Evolutionary conservation across 1,284 basidiomycete genomes (phyloP).

Genomic region (Golubevia sp.): DNA sequence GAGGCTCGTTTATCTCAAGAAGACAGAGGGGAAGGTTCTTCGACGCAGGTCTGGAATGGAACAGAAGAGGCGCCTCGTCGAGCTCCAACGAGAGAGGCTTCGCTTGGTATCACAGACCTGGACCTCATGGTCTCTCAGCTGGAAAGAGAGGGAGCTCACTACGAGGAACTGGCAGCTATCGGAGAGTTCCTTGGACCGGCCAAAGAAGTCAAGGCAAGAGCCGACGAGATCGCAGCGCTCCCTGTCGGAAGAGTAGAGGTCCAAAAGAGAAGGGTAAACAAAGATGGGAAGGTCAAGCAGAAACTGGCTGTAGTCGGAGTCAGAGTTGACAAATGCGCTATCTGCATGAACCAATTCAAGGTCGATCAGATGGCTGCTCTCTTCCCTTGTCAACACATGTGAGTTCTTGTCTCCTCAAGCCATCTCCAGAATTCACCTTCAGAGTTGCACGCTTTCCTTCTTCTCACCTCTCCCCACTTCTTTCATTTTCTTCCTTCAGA

Average conservation of each 20-base stretch:
- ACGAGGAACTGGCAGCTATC: slow-evolving; percentile 67
- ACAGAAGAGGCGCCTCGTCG: neutral
- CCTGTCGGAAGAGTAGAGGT: slow-evolving; percentile 71
- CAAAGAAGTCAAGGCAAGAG: slow-evolving; percentile 54
- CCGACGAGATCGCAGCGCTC: slow-evolving; percentile 61
- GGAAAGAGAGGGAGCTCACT: slow-evolving; percentile 25
- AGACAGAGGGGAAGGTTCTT: too few species aligned
- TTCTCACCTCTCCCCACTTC: too few species aligned
- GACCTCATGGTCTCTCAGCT: slow-evolving; percentile 51
- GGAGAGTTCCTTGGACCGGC: slow-evolving; percentile 71
- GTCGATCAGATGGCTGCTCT: slow-evolving; percentile 69
- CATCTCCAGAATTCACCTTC: too few species aligned
- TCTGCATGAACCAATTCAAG: slow-evolving; percentile 78
- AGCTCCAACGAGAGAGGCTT: slow-evolving; percentile 3
- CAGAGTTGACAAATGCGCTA: slow-evolving; percentile 76
- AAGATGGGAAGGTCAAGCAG: slow-evolving; percentile 75
- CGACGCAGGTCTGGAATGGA: neutral
- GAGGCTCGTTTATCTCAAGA: too few species aligned
- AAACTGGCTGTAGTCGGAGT: slow-evolving; percentile 76
- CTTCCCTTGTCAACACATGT: slow-evolving; percentile 72
- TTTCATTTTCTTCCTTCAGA: neutral
- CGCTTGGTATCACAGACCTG: slow-evolving; percentile 42
- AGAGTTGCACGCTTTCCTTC: too few species aligned
- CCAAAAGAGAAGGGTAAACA: slow-evolving; percentile 70
- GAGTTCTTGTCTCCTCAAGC: neutral